A percentile compares a stretch with the other conserved stretches of the same genome.
These are phyloP conservation scores for Hymenoscyphus infarciens DNA, from an alignment of 2,329 filamentous ascomycete species.

Conservation along the genomic window DNA sequence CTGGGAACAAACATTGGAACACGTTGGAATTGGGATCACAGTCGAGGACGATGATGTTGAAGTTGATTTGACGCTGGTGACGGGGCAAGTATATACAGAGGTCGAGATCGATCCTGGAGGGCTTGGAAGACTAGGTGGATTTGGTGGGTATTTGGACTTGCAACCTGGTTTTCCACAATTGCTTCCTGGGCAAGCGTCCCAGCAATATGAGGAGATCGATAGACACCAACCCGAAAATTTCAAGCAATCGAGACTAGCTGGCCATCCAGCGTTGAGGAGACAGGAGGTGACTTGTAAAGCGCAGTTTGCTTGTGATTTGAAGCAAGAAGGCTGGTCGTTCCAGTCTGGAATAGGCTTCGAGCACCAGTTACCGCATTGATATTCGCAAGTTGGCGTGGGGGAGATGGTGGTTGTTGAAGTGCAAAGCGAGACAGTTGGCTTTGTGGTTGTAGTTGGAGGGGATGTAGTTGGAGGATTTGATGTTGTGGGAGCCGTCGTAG, in stretches of 20 bases:
- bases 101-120: slow-evolving; percentile 36
- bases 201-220: slow-evolving; percentile 45
- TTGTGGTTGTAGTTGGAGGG: slow-evolving; percentile 25
- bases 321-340: slow-evolving; percentile 42
- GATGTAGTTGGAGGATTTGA: slow-evolving; percentile 5
- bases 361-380: slow-evolving; percentile 53
- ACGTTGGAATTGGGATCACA: slow-evolving; percentile 45
- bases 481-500: slow-evolving; percentile 1
- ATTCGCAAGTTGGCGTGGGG: slow-evolving; percentile 49
- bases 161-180: slow-evolving; percentile 44
- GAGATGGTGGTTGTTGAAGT: slow-evolving; percentile 41
- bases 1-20: slow-evolving; percentile 47
- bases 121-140: slow-evolving; percentile 38
- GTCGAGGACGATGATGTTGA: slow-evolving; percentile 31
- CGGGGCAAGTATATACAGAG: slow-evolving; percentile 35
- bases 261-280: slow-evolving; percentile 50
- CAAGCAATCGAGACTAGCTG: slow-evolving; percentile 47
- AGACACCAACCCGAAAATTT: slow-evolving; percentile 49
- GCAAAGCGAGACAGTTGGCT: slow-evolving; percentile 41
- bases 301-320: slow-evolving; percentile 39
- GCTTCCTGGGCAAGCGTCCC: slow-evolving; percentile 36
- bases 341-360: slow-evolving; percentile 48
- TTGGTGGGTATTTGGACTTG: slow-evolving; percentile 41
- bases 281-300: slow-evolving; percentile 47
- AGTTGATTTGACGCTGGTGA: slow-evolving; percentile 24